phyloP scores from a whole-genome alignment of 345 rosid species.

The Cardamine resedifolia region DNA sequence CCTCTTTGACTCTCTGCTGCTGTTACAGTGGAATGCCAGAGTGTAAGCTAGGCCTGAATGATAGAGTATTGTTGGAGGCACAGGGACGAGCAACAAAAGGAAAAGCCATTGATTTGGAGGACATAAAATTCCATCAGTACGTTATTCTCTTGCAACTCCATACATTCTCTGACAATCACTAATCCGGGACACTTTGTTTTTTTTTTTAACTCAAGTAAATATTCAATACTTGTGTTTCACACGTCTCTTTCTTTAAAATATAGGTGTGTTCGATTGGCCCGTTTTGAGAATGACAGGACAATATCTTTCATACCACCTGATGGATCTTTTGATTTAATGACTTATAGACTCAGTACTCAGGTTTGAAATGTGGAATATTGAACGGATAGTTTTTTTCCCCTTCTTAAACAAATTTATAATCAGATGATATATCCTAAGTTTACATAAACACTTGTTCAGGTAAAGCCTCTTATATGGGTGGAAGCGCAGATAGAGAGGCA shows the following conservation, averaged over 20 bases:
- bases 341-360: slow-evolving; percentile 78
- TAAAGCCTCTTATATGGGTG: slow-evolving; percentile 76
- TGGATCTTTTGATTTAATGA: slow-evolving; percentile 78
- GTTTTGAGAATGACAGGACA: slow-evolving; percentile 75
- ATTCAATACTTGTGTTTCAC: neutral
- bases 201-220: neutral
- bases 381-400: neutral
- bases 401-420: neutral
- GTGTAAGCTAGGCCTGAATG: slow-evolving; percentile 82
- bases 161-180: neutral
- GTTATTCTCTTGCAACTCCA: slow-evolving; percentile 28
- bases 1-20: slow-evolving; percentile 16
- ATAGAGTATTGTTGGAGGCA: slow-evolving; percentile 75
- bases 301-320: slow-evolving; percentile 82
- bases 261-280: slow-evolving; percentile 84
- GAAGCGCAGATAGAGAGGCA: slow-evolving; percentile 74
- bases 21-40: slow-evolving; percentile 78
- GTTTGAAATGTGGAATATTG: slow-evolving; percentile 35
- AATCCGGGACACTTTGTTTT: neutral
- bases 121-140: slow-evolving; percentile 83
- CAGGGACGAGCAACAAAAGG: slow-evolving; percentile 76
- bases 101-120: slow-evolving; percentile 82
- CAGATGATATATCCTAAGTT: neutral
- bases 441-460: slow-evolving; percentile 40
- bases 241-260: slow-evolving; percentile 4